These are phyloP conservation scores for Starmerella cellae DNA, from an alignment of 805 yeast genomes.

Conservation along the genomic window DNA sequence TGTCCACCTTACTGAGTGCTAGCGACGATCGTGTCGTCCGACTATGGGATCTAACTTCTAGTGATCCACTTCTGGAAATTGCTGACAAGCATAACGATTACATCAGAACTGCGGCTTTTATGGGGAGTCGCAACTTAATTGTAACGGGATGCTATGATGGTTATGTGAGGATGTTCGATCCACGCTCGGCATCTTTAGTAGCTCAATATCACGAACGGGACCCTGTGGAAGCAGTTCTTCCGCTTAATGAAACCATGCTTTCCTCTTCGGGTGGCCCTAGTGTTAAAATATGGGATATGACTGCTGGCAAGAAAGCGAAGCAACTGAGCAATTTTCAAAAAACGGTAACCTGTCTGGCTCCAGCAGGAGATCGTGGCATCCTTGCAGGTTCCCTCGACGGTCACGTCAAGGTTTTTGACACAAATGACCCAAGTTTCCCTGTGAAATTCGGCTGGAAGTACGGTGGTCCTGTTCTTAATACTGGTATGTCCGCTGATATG, in stretches of 20 bases:
- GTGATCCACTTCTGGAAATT: conserved; percentile 58
- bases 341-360: conserved; percentile 73
- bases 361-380: conserved; percentile 63
- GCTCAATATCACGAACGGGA: conserved; percentile 54
- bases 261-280: conserved; percentile 73
- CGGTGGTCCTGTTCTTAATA: conserved; percentile 80
- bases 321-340: conserved; percentile 81
- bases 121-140: conserved; percentile 64
- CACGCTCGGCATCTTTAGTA: conserved; percentile 43
- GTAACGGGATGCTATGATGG: conserved; percentile 95
- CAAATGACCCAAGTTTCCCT: conserved; percentile 50
- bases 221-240: conserved; percentile 76
- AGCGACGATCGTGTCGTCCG: conserved; percentile 83
- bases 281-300: conserved; percentile 83
- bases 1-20: conserved; percentile 69
- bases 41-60: conserved; percentile 77
- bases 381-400: conserved; percentile 94
- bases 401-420: conserved; percentile 88
- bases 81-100: conserved; percentile 61
- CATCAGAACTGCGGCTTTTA: conserved; percentile 65
- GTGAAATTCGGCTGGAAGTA: conserved; percentile 96
- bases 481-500: conserved; percentile 78
- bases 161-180: conserved; percentile 65
- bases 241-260: conserved; percentile 62
- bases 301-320: conserved; percentile 56